Conservation (phyloP, 306 rosid genomes). For the Begonia loranthoides region DNA sequence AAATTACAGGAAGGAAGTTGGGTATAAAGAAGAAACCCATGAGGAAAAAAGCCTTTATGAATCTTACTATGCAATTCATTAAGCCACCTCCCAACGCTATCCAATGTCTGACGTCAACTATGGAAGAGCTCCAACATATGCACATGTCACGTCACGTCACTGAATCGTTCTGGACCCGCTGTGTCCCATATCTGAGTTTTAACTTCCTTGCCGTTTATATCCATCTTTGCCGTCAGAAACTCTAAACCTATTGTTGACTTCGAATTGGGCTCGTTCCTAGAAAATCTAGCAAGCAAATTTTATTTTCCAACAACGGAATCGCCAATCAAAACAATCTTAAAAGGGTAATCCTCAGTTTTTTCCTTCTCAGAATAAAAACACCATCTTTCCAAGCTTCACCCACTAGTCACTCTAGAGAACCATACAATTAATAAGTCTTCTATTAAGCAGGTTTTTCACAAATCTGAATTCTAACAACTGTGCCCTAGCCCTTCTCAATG, state of each 20-base stretch:
- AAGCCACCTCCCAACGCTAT: conserved; percentile 76
- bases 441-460: too few species aligned
- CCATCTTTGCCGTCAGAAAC: conserved; percentile 69
- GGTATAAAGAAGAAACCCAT: too few species aligned
- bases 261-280: conserved; percentile 76
- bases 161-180: conserved; percentile 80
- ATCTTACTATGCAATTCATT: conserved; percentile 76
- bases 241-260: conserved; percentile 86
- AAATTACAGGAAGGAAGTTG: too few species aligned
- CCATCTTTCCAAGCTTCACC: conserved; percentile 38
- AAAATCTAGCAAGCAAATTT: conserved; percentile 74
- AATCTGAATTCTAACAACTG: too few species aligned
- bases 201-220: conserved; percentile 63
- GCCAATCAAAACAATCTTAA: conserved; percentile 69
- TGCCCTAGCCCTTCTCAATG: too few species aligned
- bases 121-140: conserved; percentile 80
- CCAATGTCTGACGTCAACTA: conserved; percentile 70
- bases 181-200: conserved; percentile 92
- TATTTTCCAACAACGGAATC: conserved; percentile 83
- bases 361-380: conserved; percentile 41
- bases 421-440: conserved; percentile 19
- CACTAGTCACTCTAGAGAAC: conserved; percentile 24
- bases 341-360: conserved; percentile 62
- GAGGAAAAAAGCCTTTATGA: conserved; percentile 1
- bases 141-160: conserved; percentile 84